Conservation (phyloP, 106 monocot genomes). For the Acorus gramineus region DNA sequence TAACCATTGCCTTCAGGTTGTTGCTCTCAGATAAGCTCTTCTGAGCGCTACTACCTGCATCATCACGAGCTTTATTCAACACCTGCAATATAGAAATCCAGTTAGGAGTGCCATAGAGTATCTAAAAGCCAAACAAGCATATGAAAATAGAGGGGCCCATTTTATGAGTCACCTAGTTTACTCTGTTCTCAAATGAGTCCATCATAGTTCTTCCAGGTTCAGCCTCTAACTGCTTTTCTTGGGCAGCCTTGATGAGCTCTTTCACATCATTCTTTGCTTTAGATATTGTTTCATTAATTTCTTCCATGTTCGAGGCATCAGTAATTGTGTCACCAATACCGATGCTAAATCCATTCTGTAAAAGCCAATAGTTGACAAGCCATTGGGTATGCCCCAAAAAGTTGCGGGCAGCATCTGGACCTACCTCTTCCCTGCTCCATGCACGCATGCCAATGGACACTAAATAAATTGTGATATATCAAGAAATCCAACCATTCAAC, state of each 20-base stretch:
- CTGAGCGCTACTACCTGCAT: constrained; percentile 92
- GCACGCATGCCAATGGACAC: neutral
- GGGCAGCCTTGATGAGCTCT: constrained; percentile 77
- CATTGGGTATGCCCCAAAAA: constrained; percentile 96
- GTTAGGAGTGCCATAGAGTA: neutral
- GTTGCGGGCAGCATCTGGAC: constrained; percentile 96
- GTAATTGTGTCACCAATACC: constrained; percentile 99
- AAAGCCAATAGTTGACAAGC: constrained; percentile 99
- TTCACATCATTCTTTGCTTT: constrained; percentile 95
- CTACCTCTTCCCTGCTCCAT: constrained; percentile 89
- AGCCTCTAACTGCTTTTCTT: constrained; percentile 75
- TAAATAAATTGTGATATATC: neutral
- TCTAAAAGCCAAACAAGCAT: neutral
- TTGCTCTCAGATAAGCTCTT: constrained; percentile 97
- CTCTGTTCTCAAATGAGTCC: constrained; percentile 97
- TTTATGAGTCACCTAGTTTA: constrained; percentile 55
- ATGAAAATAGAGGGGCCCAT: neutral
- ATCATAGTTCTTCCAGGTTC: constrained; percentile 95
- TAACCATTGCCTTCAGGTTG: constrained; percentile 98
- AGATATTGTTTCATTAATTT: constrained; percentile 91
- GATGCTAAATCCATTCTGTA: constrained; percentile 91
- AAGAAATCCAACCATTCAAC: neutral
- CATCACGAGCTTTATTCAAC: constrained; percentile 97
- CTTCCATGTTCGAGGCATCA: constrained; percentile 94
- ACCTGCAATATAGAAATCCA: constrained; percentile 31